phyloP scores from a whole-genome alignment of 2,329 filamentous ascomycete genomes.

The Phoma sp. region DNA sequence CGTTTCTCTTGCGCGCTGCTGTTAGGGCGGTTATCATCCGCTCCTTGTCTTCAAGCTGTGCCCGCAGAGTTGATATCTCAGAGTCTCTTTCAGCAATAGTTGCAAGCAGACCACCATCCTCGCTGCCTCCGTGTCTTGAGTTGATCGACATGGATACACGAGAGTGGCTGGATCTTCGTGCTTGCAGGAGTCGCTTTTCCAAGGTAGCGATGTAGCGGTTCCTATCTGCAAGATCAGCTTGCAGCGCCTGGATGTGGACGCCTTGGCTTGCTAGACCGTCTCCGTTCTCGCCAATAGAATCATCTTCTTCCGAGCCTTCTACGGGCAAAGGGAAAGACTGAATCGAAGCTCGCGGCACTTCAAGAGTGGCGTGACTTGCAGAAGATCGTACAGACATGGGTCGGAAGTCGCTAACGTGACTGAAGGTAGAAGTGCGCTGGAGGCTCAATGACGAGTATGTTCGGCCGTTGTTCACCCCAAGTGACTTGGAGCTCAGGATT shows the following conservation, averaged over 20 bases:
- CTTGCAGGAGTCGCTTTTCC: slow-evolving; percentile 90
- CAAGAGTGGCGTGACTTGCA: slow-evolving; percentile 50
- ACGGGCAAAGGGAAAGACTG: slow-evolving; percentile 30
- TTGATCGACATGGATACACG: slow-evolving; percentile 78
- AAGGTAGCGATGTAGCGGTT: slow-evolving; percentile 94
- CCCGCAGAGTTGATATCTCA: slow-evolving; percentile 89
- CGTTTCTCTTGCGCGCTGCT: slow-evolving; percentile 83
- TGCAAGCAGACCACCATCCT: slow-evolving; percentile 76
- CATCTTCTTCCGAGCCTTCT: slow-evolving; percentile 49
- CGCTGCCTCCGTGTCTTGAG: slow-evolving; percentile 70
- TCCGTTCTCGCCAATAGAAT: slow-evolving; percentile 77
- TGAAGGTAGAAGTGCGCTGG: slow-evolving; percentile 49
- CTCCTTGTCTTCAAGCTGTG: slow-evolving; percentile 91
- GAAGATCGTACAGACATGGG: slow-evolving; percentile 59
- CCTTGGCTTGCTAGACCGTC: slow-evolving; percentile 83
- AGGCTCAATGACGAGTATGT: slow-evolving; percentile 52
- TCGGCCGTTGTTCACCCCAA: slow-evolving; percentile 76
- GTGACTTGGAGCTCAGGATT: slow-evolving; percentile 94
- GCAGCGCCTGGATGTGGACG: slow-evolving; percentile 88
- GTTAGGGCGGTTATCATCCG: slow-evolving; percentile 88
- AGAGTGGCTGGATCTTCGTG: slow-evolving; percentile 86
- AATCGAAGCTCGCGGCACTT: slow-evolving; percentile 45
- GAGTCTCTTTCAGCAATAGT: slow-evolving; percentile 86
- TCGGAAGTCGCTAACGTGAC: slow-evolving; percentile 44
- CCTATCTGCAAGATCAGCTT: slow-evolving; percentile 94